Conservation (phyloP, 768 basidiomycete species). For the Tricholoma hemisulphureum region DNA sequence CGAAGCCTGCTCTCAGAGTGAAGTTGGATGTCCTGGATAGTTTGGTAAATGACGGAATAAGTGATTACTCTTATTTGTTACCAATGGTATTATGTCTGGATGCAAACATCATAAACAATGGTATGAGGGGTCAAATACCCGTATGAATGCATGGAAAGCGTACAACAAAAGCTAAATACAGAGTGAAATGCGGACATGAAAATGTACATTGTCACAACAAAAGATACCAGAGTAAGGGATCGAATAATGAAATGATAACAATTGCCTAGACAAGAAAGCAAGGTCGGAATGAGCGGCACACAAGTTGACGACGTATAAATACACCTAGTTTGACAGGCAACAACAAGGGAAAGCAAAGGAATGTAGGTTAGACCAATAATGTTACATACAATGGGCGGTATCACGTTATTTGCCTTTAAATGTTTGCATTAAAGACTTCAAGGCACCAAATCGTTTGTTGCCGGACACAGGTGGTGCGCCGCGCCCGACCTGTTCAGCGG, state of each 20-base stretch:
- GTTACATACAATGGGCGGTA: constrained; percentile 15
- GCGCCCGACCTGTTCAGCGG: constrained; percentile 40
- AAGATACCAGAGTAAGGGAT: constrained; percentile 16
- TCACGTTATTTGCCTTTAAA: constrained; percentile 44
- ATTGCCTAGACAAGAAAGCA: constrained; percentile 40
- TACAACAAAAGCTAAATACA: background rate
- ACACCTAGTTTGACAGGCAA: constrained; percentile 15
- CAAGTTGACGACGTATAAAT: constrained; percentile 18
- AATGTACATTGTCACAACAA: constrained; percentile 17
- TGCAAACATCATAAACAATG: background rate
- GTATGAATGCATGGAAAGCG: background rate
- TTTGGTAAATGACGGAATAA: background rate
- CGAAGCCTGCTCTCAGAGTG: background rate
- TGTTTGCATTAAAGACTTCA: constrained; percentile 43
- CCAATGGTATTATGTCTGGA: background rate
- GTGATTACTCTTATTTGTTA: background rate
- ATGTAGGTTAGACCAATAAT: constrained; percentile 7
- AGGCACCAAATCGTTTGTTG: constrained; percentile 37
- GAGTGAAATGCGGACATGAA: background rate
- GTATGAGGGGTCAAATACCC: no score
- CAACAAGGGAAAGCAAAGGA: constrained; percentile 13
- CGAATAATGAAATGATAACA: constrained; percentile 36
- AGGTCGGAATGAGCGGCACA: constrained; percentile 4
- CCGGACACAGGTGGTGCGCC: constrained; percentile 18
- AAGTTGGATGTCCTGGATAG: background rate